Base-by-base conservation (phyloP, 805 yeast genomes). In the Kuraishia piskuri region DNA sequence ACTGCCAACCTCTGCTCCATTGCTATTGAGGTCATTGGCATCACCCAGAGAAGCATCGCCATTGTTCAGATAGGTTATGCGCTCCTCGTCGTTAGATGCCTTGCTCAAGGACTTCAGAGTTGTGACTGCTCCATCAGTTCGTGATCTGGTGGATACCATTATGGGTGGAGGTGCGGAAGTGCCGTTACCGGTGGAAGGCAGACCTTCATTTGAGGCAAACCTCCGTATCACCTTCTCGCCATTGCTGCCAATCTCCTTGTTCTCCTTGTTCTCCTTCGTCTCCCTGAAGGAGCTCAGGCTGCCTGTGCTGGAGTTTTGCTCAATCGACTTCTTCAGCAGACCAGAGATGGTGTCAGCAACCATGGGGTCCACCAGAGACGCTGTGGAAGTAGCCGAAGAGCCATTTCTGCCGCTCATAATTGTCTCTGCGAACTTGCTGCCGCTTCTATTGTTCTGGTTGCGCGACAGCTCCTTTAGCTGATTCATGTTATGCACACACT, bases 401-500 rank as follows among this genome's bases (percentile, higher is more conserved):
- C 24, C 22, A 17, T 26, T 23, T 17, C 50, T 48, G 21, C 40
- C 40, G 36, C 21, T 25, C 22, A n/a, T 48, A 19, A 48, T 24
- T 37, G 50, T n/a, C 22, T n/a, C 17, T 4, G 50, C 21, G 10
- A 12, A n/a, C 22, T 26, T 48, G 24, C 26, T 26, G 22, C 26
- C 40, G 8, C n/a, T 40, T 17, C 49, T 7, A 21, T 12, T 22
- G 36, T 37, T 50, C 48, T 50, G 47, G 22, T 51, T 53, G 52
- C 56, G 76, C 63, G 82, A 72, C 49, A 80, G 65, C 60, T 82
- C 86, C 62, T 81, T 82, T 61, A 83, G 65, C 61, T 81, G 86
- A 58, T 76, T 78, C 63, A 82, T 76, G 60, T 82, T 83, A 62
- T 86, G 91, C 48, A 88, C 86, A 61, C 94, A 88, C 66, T 88